Conservation (phyloP, 192 early-diverging fungal species). For the Linnemannia exigua region DNA sequence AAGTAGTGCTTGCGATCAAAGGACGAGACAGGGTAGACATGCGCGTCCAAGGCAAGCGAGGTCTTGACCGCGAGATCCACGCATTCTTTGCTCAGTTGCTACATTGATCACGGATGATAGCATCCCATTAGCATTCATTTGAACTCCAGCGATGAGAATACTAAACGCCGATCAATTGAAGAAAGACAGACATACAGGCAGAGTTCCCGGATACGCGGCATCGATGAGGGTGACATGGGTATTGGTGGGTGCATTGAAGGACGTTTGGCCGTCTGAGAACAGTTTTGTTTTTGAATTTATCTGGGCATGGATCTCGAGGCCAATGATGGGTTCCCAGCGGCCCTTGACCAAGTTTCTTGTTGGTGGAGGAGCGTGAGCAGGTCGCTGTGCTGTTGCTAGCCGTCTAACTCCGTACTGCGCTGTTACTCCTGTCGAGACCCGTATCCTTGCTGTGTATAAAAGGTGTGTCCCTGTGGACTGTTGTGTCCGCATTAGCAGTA, state of each 20-base stretch:
- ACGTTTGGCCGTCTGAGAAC: conserved; percentile 77
- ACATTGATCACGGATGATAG: not conserved
- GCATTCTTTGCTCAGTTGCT: conserved; percentile 80
- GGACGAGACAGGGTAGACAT: conserved; percentile 73
- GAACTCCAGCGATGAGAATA: not conserved
- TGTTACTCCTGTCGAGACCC: too few relatives aligned
- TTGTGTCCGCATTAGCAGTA: not conserved
- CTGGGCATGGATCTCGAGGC: conserved; percentile 93
- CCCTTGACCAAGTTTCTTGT: conserved; percentile 27
- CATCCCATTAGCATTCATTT: not conserved
- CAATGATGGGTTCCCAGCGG: conserved; percentile 81
- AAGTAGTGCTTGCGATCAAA: conserved; percentile 99
- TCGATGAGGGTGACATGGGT: conserved; percentile 81
- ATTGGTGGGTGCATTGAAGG: conserved; percentile 78
- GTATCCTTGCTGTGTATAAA: not conserved
- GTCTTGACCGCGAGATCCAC: conserved; percentile 81
- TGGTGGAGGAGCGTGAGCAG: not conserved
- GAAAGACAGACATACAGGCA: conserved; percentile 76
- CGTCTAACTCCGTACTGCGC: not conserved
- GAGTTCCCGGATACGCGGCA: conserved; percentile 88
- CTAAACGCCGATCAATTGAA: too few relatives aligned
- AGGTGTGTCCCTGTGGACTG: not conserved
- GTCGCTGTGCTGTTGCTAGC: not conserved
- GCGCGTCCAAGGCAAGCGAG: conserved; percentile 75
- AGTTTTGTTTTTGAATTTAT: conserved; percentile 82